Base-by-base conservation (phyloP, 1,139 yeast species). In the Yamadazyma triangularis region DNA sequence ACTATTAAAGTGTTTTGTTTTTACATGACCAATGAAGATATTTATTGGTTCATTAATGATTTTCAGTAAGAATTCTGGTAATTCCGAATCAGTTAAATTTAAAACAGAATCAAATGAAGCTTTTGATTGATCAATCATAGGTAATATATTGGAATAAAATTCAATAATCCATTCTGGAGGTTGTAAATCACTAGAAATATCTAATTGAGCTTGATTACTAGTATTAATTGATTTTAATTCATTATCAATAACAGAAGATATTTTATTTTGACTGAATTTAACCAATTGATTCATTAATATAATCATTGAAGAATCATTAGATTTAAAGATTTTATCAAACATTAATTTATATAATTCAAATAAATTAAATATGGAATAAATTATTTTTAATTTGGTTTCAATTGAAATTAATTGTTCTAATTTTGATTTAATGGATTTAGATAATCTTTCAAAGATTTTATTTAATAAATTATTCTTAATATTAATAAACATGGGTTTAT, bases 91-190 rank as follows among this genome's bases (percentile, higher is more conserved):
- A 3, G 60, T 39, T 26, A 75, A 49, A 15, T 59, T 60, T 44
- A 70, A 55, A 20, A 73, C 57, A 16, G 69, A 62, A 10, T 52
- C 50, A 6, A 59, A 50, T n/a, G 59, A 58, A 16, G 51, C 47
- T 21, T 35, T 41, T 1, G 46, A 41, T 32, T 59, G 63, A 42
- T 76, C 81, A 32, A 76, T 60, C 3, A 72, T 51, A 6, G 73
- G 75, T 34, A 78, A 58, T 13, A 73, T 56, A 20, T 69, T 77
- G 1, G 71, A 51, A 40, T 74, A 63, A 45, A 74, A 77, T 6
- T 75, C 79, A 29, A 73, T 62, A 11, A 82, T 54, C 93, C 91
- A 83, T 40, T 80, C 87, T 0, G 91, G 89, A 7, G 87, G 74
- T 38, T 79, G 70, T 28, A 81, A 58, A 31, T 76, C 79, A 25